phyloP scores from a whole-genome alignment of 495 filamentous ascomycete species.

The Darksidea phi region DNA sequence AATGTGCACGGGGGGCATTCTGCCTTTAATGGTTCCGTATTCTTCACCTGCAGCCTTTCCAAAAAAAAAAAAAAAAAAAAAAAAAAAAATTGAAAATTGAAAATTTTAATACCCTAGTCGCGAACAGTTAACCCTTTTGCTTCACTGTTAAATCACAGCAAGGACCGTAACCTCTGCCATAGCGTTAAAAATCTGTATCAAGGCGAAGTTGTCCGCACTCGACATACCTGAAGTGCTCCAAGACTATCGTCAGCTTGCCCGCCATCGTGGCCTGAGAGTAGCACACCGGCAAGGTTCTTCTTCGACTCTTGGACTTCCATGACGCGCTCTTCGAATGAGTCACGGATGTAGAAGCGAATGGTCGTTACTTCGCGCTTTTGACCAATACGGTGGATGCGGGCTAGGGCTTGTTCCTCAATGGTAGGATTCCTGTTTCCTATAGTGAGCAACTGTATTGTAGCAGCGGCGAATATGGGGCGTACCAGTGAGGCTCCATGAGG shows the following conservation, averaged over 20 bases:
- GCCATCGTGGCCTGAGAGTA: constrained; percentile 13
- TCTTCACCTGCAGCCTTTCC: too few species aligned
- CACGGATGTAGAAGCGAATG: constrained; percentile 27
- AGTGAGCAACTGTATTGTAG: background rate
- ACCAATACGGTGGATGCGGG: constrained; percentile 27
- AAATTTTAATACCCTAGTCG: too few species aligned
- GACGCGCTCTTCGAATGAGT: constrained; percentile 23
- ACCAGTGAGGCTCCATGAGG: constrained; percentile 32
- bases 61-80: too few species aligned
- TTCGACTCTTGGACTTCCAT: constrained; percentile 18
- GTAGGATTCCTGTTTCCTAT: constrained; percentile 21
- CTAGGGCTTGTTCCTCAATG: constrained; percentile 31
- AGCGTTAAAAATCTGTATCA: background rate
- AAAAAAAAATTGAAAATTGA: too few species aligned
- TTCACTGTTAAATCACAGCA: too few species aligned
- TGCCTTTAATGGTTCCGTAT: too few species aligned
- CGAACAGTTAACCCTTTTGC: too few species aligned
- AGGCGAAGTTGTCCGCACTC: background rate
- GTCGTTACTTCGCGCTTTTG: constrained; percentile 25
- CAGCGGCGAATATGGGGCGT: background rate
- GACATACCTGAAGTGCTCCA: constrained; percentile 3
- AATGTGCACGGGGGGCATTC: too few species aligned
- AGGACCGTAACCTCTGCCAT: background rate
- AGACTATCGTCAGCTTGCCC: constrained; percentile 15
- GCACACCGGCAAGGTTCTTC: constrained; percentile 8